Percentiles rank a stretch among this genome's conserved stretches.
phyloP scores from a whole-genome alignment of 164 flowering plant genomes.

The Tetracentron sinense region DNA sequence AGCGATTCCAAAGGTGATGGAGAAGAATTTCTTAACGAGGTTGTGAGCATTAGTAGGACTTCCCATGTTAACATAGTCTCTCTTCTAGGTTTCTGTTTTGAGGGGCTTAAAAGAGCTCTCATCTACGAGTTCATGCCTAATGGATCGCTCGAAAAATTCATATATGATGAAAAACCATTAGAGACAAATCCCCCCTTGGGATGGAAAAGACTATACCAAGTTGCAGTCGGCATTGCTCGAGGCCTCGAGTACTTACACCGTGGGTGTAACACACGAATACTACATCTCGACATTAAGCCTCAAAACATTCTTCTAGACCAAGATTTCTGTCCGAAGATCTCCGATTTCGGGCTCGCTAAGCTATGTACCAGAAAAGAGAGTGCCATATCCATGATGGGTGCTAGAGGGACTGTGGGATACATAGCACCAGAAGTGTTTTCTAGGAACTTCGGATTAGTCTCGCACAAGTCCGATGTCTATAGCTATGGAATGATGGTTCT shows the following conservation, averaged over 20 bases:
- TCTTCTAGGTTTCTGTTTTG: background rate
- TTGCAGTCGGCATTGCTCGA: constrained; percentile 1
- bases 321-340: constrained; percentile 5
- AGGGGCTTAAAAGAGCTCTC: background rate
- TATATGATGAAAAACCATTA: background rate
- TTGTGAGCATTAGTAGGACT: background rate
- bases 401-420: constrained; percentile 2
- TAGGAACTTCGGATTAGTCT: too few species aligned
- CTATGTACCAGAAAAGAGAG: background rate
- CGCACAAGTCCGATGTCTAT: too few species aligned
- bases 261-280: background rate
- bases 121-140: constrained; percentile 1
- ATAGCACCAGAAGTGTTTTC: constrained; percentile 7
- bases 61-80: background rate
- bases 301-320: constrained; percentile 1
- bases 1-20: background rate
- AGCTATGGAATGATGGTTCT: too few species aligned
- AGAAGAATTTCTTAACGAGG: constrained; percentile 2
- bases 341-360: constrained; percentile 5
- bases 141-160: constrained; percentile 6
- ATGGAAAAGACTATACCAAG: background rate
- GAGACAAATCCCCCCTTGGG: background rate
- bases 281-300: constrained; percentile 3
- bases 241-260: constrained; percentile 4
- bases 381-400: background rate